Evolutionary conservation across 1,139 yeast species (phyloP).

Genomic region (Taphrina betulina): DNA sequence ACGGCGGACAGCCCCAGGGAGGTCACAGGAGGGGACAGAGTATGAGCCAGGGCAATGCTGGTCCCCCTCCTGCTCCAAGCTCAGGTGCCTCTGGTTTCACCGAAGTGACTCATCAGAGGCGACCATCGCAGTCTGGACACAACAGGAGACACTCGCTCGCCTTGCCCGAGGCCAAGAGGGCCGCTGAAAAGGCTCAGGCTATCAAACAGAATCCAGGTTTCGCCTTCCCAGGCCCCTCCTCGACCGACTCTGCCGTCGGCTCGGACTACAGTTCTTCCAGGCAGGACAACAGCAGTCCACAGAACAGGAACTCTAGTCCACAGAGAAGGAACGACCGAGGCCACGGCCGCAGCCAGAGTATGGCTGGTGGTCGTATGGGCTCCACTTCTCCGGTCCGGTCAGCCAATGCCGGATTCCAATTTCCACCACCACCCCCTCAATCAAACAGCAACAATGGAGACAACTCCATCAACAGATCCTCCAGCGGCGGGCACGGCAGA

Average conservation of each 20-base stretch:
- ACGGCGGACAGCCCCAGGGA: slow-evolving; percentile 16
- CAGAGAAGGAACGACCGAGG: slow-evolving; percentile 22
- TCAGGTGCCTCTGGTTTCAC: slow-evolving; percentile 33
- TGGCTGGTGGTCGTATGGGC: slow-evolving; percentile 37
- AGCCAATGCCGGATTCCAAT: slow-evolving; percentile 36
- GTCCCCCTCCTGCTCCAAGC: slow-evolving; percentile 32
- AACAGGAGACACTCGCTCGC: slow-evolving; percentile 90
- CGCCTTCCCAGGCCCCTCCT: slow-evolving; percentile 36
- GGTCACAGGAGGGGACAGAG: slow-evolving; percentile 39
- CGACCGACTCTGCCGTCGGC: slow-evolving; percentile 37
- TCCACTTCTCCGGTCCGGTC: slow-evolving; percentile 42
- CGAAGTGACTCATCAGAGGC: slow-evolving; percentile 40
- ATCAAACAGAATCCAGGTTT: slow-evolving; percentile 41
- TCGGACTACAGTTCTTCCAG: slow-evolving; percentile 16
- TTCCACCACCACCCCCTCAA: slow-evolving; percentile 46
- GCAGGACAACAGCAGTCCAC: slow-evolving; percentile 17
- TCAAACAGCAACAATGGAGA: slow-evolving; percentile 50
- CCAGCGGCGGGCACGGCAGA: slow-evolving; percentile 52
- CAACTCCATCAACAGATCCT: slow-evolving; percentile 35
- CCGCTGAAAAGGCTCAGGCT: slow-evolving; percentile 90
- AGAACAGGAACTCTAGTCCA: slow-evolving; percentile 32
- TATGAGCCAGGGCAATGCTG: slow-evolving; percentile 33
- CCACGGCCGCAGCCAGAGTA: slow-evolving; percentile 39
- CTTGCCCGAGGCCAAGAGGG: slow-evolving; percentile 90
- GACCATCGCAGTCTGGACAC: slow-evolving; percentile 60